phyloP scores from a whole-genome alignment of 1,284 basidiomycete species.

The Microbotryum scabiosae region DNA sequence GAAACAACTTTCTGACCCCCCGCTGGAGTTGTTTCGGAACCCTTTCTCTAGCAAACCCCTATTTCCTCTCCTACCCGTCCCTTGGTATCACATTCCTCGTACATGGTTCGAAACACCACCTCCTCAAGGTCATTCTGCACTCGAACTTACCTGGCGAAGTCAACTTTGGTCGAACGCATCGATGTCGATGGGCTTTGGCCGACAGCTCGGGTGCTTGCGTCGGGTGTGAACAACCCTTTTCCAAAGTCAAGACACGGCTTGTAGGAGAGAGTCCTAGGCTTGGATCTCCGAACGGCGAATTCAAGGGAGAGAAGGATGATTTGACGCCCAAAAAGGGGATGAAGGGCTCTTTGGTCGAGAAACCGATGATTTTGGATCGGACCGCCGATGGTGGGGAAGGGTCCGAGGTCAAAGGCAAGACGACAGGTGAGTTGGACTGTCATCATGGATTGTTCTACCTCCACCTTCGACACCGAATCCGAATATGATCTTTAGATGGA shows the following conservation, averaged over 20 bases:
- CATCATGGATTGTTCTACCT: neutral
- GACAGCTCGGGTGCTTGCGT: neutral
- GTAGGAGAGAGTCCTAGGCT: neutral
- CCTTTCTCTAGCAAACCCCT: slow-evolving; percentile 26
- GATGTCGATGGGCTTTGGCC: slow-evolving; percentile 22
- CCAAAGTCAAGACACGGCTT: neutral
- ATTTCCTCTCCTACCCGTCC: slow-evolving; percentile 36
- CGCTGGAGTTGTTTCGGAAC: neutral
- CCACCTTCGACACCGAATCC: neutral
- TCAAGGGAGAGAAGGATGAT: neutral
- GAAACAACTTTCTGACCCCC: too few relatives aligned
- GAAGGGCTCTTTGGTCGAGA: slow-evolving; percentile 7
- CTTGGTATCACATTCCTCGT: slow-evolving; percentile 35
- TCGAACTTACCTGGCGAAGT: slow-evolving; percentile 36
- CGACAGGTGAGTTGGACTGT: slow-evolving; percentile 25
- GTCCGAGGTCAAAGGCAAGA: slow-evolving; percentile 19
- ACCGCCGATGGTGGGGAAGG: slow-evolving; percentile 26
- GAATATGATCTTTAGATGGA: neutral
- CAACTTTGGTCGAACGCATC: slow-evolving; percentile 32
- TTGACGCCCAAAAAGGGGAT: neutral
- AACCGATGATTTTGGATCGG: slow-evolving; percentile 34
- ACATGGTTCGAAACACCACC: slow-evolving; percentile 17
- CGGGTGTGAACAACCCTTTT: neutral
- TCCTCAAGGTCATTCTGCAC: slow-evolving; percentile 34
- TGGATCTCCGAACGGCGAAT: neutral